Percentiles rank a stretch among this genome's conserved stretches.
Evolutionary conservation across 495 filamentous ascomycete species (phyloP).

Genomic region (Rhizodiscina lignyota): DNA sequence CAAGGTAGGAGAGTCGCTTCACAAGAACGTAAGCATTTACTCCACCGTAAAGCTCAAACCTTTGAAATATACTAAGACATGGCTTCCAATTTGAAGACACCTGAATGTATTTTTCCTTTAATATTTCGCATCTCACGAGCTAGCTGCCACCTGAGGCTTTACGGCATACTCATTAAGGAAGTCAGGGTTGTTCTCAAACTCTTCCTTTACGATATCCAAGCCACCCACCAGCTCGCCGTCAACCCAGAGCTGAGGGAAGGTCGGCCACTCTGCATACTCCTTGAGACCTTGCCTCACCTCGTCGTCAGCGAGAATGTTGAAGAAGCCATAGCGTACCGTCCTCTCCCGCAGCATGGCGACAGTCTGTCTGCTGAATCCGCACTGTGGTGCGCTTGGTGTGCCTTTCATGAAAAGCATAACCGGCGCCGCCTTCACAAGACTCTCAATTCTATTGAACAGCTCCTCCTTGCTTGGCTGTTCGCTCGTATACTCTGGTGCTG

Average conservation of each 20-base stretch:
- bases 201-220: constrained; percentile 64
- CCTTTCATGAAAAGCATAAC: constrained; percentile 98
- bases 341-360: constrained; percentile 74
- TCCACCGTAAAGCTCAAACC: too few relatives aligned
- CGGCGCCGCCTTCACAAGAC: constrained; percentile 82
- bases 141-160: constrained; percentile 5
- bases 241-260: constrained; percentile 82
- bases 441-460: constrained; percentile 53
- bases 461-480: constrained; percentile 54
- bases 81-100: too few relatives aligned
- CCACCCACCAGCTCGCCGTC: constrained; percentile 75
- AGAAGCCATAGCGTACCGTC: constrained; percentile 91
- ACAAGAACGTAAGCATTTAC: too few relatives aligned
- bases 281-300: constrained; percentile 94
- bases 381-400: constrained; percentile 79
- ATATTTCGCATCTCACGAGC: too few relatives aligned
- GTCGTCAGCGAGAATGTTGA: constrained; percentile 96
- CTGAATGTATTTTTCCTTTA: too few relatives aligned
- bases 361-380: constrained; percentile 82
- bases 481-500: constrained; percentile 30
- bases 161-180: constrained; percentile 59
- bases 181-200: constrained; percentile 42
- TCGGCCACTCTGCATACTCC: constrained; percentile 91
- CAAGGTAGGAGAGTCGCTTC: too few relatives aligned
- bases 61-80: too few relatives aligned